Conservation (phyloP, 1,284 basidiomycete genomes). For the Lentinus polychrous region DNA sequence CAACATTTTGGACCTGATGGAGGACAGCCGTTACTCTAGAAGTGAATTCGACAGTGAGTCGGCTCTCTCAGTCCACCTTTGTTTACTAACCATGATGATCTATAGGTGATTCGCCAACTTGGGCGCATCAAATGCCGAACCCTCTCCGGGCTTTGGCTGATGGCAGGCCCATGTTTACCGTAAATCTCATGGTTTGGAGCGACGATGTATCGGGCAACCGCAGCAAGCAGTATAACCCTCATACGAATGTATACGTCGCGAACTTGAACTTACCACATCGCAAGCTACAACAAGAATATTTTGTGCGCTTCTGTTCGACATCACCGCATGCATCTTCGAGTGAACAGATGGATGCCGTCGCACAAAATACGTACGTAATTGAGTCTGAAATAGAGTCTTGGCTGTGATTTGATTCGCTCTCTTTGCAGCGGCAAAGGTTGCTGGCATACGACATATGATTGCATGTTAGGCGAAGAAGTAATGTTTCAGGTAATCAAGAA, state of each 20-base stretch:
- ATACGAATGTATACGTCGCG: constrained; percentile 3
- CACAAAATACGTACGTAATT: constrained; percentile 14
- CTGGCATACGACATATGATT: constrained; percentile 26
- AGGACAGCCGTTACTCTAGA: too few species aligned
- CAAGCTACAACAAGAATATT: constrained; percentile 27
- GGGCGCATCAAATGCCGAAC: too few species aligned
- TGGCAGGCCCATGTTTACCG: too few species aligned
- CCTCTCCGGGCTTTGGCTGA: too few species aligned
- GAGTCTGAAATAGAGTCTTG: not conserved
- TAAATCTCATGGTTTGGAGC: constrained; percentile 18
- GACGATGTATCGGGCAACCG: too few species aligned
- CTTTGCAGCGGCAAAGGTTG: not conserved
- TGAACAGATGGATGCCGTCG: constrained; percentile 24
- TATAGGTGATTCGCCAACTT: too few species aligned
- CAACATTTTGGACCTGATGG: too few species aligned
- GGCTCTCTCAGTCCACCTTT: too few species aligned
- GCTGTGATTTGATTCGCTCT: not conserved
- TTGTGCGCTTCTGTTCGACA: constrained; percentile 27
- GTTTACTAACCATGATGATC: too few species aligned
- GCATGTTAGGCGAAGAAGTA: constrained; percentile 17
- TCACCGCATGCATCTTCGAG: constrained; percentile 24
- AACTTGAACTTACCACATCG: constrained; percentile 21
- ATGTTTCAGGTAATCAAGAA: constrained; percentile 25
- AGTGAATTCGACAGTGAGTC: too few species aligned
- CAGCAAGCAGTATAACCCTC: too few species aligned